Conservation (phyloP, 1,284 basidiomycete genomes). For the Cerioporus squamosus region DNA sequence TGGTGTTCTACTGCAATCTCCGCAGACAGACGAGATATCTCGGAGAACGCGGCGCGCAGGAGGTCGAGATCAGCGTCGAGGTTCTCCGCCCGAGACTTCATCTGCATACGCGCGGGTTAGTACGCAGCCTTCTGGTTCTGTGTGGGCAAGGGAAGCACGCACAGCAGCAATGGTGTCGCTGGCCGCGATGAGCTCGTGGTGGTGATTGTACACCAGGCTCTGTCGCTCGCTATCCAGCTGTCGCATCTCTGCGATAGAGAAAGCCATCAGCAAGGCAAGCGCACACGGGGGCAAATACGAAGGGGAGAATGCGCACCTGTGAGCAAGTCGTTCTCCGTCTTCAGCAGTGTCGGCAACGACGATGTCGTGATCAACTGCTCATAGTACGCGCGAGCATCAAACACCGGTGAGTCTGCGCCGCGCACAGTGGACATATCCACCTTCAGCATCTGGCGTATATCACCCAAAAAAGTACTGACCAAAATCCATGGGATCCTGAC, state of each 20-base stretch:
- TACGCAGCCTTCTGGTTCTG: neutral
- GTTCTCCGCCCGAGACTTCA: slow-evolving; percentile 83
- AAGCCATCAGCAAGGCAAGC: neutral
- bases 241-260: slow-evolving; percentile 67
- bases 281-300: neutral
- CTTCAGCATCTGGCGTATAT: too few relatives aligned
- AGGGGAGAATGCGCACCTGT: slow-evolving; percentile 47
- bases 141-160: slow-evolving; percentile 30
- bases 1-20: slow-evolving; percentile 53
- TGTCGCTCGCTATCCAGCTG: slow-evolving; percentile 89
- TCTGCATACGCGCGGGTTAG: slow-evolving; percentile 47
- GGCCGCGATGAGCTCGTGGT: slow-evolving; percentile 91
- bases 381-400: slow-evolving; percentile 82
- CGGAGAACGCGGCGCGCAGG: slow-evolving; percentile 78
- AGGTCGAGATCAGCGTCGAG: slow-evolving; percentile 84
- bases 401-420: slow-evolving; percentile 75
- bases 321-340: slow-evolving; percentile 78
- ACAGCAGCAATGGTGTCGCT: slow-evolving; percentile 90
- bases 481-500: slow-evolving; percentile 79
- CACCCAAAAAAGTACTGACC: too few relatives aligned
- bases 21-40: slow-evolving; percentile 78
- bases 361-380: slow-evolving; percentile 84
- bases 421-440: too few relatives aligned
- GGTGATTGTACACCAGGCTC: slow-evolving; percentile 92
- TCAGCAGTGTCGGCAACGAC: slow-evolving; percentile 71